A percentile compares a stretch with the other conserved stretches of the same genome.
Evolutionary conservation across 108 stramenopile genomes (phyloP).

Genomic region (Aureococcus anophagefferens): DNA sequence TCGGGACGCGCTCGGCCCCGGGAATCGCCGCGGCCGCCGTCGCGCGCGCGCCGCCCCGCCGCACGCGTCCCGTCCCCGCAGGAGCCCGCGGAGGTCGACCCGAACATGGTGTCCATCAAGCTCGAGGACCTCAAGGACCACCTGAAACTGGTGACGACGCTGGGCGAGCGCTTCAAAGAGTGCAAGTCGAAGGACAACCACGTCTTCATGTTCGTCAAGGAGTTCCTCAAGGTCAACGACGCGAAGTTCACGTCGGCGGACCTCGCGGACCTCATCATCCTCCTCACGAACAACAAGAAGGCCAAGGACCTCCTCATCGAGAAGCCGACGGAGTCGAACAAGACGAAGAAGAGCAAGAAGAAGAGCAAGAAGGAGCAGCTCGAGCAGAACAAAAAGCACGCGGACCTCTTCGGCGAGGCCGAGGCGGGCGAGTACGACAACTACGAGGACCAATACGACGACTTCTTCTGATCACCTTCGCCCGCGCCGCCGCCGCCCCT

Average conservation of each 20-base stretch:
- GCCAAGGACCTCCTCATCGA: neutral
- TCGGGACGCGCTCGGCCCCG: too few relatives aligned
- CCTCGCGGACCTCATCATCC: neutral
- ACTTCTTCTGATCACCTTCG: neutral
- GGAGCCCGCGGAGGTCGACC: neutral
- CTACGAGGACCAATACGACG: neutral
- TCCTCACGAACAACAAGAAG: neutral
- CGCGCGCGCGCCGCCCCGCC: too few relatives aligned
- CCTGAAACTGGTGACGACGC: neutral
- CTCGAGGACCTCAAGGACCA: neutral
- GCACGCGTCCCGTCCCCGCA: too few relatives aligned
- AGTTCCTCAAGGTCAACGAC: neutral
- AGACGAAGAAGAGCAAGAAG: neutral
- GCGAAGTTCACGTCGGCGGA: neutral
- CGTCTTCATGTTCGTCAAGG: neutral
- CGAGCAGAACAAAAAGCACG: neutral
- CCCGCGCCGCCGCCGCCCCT: too few relatives aligned
- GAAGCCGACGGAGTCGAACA: neutral
- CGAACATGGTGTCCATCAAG: neutral
- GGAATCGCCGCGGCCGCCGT: too few relatives aligned
- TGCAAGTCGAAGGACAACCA: neutral
- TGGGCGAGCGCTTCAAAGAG: neutral
- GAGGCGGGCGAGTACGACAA: neutral
- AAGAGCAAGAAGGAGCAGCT: neutral
- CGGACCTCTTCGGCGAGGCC: neutral